Evolutionary conservation across 2,329 filamentous ascomycete species (phyloP).

Genomic region (Cadophora malorum): DNA sequence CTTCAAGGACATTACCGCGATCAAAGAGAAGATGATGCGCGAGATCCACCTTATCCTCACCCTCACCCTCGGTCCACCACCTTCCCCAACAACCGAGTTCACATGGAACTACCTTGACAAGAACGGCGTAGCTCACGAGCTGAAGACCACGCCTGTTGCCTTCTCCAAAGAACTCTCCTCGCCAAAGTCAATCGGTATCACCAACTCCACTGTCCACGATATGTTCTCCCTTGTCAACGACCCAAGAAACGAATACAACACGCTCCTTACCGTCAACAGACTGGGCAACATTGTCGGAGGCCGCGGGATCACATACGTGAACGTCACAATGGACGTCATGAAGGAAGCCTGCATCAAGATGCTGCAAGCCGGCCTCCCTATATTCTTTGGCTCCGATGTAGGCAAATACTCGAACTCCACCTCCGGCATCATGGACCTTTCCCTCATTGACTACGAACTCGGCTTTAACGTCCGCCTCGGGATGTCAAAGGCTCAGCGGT

Average conservation of each 20-base stretch:
- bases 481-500: slow-evolving; percentile 76
- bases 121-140: slow-evolving; percentile 65
- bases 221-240: slow-evolving; percentile 88
- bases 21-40: slow-evolving; percentile 77
- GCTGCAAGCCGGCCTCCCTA: slow-evolving; percentile 77
- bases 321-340: slow-evolving; percentile 75
- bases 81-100: slow-evolving; percentile 71
- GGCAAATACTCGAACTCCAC: slow-evolving; percentile 76
- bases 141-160: slow-evolving; percentile 69
- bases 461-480: slow-evolving; percentile 80
- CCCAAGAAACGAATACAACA: slow-evolving; percentile 76
- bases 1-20: slow-evolving; percentile 47
- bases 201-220: slow-evolving; percentile 64
- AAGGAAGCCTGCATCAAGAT: slow-evolving; percentile 78
- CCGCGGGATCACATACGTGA: slow-evolving; percentile 79
- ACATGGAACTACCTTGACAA: slow-evolving; percentile 81
- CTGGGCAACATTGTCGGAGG: slow-evolving; percentile 85
- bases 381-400: slow-evolving; percentile 91
- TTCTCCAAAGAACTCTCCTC: slow-evolving; percentile 75
- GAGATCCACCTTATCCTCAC: slow-evolving; percentile 85
- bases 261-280: slow-evolving; percentile 75
- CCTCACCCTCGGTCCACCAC: slow-evolving; percentile 81
- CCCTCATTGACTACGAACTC: slow-evolving; percentile 78
- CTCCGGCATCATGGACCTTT: slow-evolving; percentile 80
- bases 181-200: slow-evolving; percentile 61